These are phyloP conservation scores for Sarocladium strictum DNA, from an alignment of 2,329 filamentous ascomycete genomes.

Conservation along the genomic window DNA sequence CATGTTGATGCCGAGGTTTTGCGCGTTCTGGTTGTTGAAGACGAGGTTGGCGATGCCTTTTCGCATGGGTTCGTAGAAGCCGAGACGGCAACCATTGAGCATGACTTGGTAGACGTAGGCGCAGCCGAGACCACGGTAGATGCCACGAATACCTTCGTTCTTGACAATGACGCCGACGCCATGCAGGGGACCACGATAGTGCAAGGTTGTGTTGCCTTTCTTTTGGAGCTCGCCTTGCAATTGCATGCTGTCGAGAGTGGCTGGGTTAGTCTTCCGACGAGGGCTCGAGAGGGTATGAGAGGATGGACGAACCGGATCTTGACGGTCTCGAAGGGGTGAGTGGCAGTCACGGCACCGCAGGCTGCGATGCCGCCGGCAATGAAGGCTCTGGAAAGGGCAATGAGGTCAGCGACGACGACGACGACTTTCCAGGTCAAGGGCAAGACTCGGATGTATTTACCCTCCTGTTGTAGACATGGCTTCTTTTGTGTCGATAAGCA, in stretches of 20 bases:
- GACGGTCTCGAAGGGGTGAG: conserved; percentile 96
- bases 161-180: conserved; percentile 83
- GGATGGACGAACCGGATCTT: conserved; percentile 76
- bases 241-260: conserved; percentile 61
- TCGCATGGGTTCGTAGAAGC: conserved; percentile 96
- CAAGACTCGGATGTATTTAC: conserved; percentile 14
- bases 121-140: conserved; percentile 84
- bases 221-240: conserved; percentile 90
- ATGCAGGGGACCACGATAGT: conserved; percentile 89
- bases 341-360: conserved; percentile 94
- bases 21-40: conserved; percentile 65
- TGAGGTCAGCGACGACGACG: conserved; percentile 13
- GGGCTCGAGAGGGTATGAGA: not conserved
- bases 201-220: conserved; percentile 75
- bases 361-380: conserved; percentile 94
- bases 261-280: conserved; percentile 1
- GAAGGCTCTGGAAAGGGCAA: conserved; percentile 59
- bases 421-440: not conserved
- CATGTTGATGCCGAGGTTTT: conserved; percentile 88
- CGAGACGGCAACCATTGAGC: conserved; percentile 91
- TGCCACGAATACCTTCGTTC: conserved; percentile 80
- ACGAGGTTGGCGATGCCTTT: conserved; percentile 61
- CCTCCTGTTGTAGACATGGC: conserved; percentile 43
- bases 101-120: conserved; percentile 96
- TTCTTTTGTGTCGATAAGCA: not conserved